Evolutionary conservation across 2,329 filamentous ascomycete genomes (phyloP), one percentile per base, ranked within the genome.

Genomic region (Davidsoniella eucalypti): DNA sequence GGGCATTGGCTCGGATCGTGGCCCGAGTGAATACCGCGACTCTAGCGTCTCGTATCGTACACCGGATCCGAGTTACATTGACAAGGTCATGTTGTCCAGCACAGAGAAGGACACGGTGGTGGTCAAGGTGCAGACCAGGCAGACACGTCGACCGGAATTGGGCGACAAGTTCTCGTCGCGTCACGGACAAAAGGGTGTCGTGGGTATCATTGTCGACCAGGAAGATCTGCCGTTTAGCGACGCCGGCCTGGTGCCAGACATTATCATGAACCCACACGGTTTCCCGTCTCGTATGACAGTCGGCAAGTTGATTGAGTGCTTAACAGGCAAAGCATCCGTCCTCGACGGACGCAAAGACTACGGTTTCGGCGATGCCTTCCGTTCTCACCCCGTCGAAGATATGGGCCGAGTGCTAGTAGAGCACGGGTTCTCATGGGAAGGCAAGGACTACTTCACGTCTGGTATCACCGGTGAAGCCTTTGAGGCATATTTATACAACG

Each of bases 261-360:
- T 98, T 57, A 98, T 98, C 76, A 98, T 98, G 92, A 98, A 98
- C 70, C 92, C 93, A 0, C 92, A 98, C 68, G 92, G 92, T 80
- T 98, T 98, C 73, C 92, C 92, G 1, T 96, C 90, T 29, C 92
- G 92, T 65, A 98, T 98, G 92, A 98, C 92, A 49, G 92, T 98
- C 55, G 92, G 92, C 29, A 98, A 98, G 66, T 84, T 98, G 71
- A 77, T 98, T 47, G 92, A 98, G 63, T 84, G 94, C 42, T 73
- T 98, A 14, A 87, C 88, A 0, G 92, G 92, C 56, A 98, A 98
- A 66, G 92, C 92, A 0, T 87, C 88, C 10, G 80, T 98, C 2
- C 66, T 98, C 3, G 76, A 82, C 53, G 92, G 92, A 4, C 80
- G 82, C 6, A 81, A 87, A 54, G 84, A 94, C 59, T 95, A 95